Evolutionary conservation across 164 flowering plant species (phyloP).

Genomic region (Stephania cephalantha): DNA sequence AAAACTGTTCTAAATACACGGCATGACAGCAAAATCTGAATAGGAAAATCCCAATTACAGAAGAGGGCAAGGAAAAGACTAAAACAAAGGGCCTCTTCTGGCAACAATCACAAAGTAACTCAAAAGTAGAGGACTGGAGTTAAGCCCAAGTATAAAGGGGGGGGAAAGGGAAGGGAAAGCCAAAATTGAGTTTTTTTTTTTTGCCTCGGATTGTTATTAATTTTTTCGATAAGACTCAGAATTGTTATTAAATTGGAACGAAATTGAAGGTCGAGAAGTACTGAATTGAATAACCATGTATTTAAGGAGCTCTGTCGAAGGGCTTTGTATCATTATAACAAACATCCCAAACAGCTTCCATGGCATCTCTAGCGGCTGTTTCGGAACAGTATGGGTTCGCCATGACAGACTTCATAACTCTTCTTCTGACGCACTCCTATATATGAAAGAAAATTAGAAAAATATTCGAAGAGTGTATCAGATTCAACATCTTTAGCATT

Average conservation of each 20-base stretch:
- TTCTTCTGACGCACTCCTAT: slow-evolving; percentile 85
- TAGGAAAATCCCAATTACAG: not conserved
- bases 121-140: not conserved
- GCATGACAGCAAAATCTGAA: not conserved
- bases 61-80: not conserved
- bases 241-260: not conserved
- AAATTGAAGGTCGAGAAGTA: not conserved
- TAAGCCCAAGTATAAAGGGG: not conserved
- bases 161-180: not conserved
- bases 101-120: not conserved
- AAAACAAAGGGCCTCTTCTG: not conserved
- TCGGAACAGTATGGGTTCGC: slow-evolving; percentile 81
- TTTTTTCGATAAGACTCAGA: not conserved
- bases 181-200: not conserved
- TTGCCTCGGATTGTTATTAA: not conserved
- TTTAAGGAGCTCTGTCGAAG: slow-evolving; percentile 90
- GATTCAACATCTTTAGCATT: not conserved
- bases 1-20: not conserved
- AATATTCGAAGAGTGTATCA: not conserved
- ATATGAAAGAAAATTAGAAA: not conserved
- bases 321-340: slow-evolving; percentile 95
- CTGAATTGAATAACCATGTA: not conserved
- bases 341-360: slow-evolving; percentile 94
- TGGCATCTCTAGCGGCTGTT: slow-evolving; percentile 80
- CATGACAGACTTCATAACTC: slow-evolving; percentile 72